Conservation (phyloP, 2,329 filamentous ascomycete genomes). For the Ophiosphaerella korrae region DNA sequence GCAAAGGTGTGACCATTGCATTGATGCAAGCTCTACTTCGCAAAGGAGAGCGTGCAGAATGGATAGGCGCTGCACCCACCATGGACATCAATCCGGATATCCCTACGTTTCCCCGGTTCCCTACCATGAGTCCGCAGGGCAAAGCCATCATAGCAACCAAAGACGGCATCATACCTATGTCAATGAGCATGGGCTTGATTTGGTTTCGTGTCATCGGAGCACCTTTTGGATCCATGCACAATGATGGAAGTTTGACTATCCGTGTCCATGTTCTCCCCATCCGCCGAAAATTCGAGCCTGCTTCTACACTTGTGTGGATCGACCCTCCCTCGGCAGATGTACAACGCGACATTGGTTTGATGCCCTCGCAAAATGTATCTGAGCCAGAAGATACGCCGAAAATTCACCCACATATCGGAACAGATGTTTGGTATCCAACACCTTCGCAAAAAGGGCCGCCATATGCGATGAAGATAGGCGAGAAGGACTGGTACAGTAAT, state of each 20-base stretch:
- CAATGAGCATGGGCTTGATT: not conserved
- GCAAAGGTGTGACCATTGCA: constrained; percentile 6
- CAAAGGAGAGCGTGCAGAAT: constrained; percentile 5
- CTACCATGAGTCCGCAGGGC: not conserved
- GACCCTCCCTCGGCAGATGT: not conserved
- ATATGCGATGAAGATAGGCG: not conserved
- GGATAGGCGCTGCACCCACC: constrained; percentile 6
- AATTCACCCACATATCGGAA: not conserved
- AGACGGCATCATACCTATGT: not conserved
- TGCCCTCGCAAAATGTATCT: not conserved
- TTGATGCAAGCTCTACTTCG: constrained; percentile 7
- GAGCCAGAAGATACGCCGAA: not conserved
- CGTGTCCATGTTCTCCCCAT: not conserved
- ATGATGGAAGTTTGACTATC: constrained; percentile 1
- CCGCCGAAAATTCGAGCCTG: not conserved
- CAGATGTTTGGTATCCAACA: constrained; percentile 1
- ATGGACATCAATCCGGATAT: constrained; percentile 7
- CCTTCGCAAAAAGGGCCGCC: not conserved
- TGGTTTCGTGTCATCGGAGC: constrained; percentile 3
- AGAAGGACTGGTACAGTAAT: constrained; percentile 1
- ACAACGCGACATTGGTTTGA: no score
- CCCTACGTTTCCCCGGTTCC: constrained; percentile 4
- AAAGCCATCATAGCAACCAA: not conserved
- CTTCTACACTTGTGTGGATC: not conserved
- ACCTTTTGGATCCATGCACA: constrained; percentile 1